Conservation (phyloP, 176 grass and related monocot genomes). For the Dactylis glomerata region DNA sequence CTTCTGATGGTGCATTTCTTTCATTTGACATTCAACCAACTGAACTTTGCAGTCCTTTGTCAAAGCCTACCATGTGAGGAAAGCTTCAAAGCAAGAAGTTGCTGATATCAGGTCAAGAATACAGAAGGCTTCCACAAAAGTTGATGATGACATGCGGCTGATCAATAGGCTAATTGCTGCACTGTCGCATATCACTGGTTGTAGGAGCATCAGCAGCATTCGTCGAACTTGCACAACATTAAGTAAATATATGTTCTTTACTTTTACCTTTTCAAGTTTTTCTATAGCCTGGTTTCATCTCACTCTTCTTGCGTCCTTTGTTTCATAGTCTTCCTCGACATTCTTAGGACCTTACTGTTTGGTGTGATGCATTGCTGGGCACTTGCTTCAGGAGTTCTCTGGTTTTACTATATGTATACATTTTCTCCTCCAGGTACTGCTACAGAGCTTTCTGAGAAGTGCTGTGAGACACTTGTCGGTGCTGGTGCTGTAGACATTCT, state of each 20-base stretch:
- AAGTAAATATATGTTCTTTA: constrained; percentile 48
- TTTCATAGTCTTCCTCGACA: not conserved
- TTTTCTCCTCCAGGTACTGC: constrained; percentile 41
- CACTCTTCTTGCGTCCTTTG: not conserved
- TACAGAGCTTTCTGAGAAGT: constrained; percentile 54
- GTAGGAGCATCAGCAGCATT: constrained; percentile 47
- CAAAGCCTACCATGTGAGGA: constrained; percentile 55
- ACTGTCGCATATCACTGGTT: constrained; percentile 40
- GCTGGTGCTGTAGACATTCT: constrained; percentile 54
- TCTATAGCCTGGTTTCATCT: constrained; percentile 13
- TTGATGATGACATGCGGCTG: constrained; percentile 46
- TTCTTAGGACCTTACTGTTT: not conserved
- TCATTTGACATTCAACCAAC: constrained; percentile 13
- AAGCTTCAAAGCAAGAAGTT: constrained; percentile 47
- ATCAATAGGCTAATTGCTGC: constrained; percentile 52
- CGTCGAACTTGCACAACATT: constrained; percentile 49
- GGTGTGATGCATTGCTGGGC: not conserved
- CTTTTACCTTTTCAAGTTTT: not conserved
- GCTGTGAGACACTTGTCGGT: constrained; percentile 48
- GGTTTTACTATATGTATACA: not conserved
- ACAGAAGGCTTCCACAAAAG: constrained; percentile 31
- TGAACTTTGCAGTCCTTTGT: constrained; percentile 46
- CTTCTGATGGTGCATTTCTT: no score
- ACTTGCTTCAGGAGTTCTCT: not conserved
- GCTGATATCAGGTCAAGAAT: constrained; percentile 34